These are phyloP conservation scores for Mycena galopus DNA, from an alignment of 768 basidiomycete species.

Conservation along the genomic window DNA sequence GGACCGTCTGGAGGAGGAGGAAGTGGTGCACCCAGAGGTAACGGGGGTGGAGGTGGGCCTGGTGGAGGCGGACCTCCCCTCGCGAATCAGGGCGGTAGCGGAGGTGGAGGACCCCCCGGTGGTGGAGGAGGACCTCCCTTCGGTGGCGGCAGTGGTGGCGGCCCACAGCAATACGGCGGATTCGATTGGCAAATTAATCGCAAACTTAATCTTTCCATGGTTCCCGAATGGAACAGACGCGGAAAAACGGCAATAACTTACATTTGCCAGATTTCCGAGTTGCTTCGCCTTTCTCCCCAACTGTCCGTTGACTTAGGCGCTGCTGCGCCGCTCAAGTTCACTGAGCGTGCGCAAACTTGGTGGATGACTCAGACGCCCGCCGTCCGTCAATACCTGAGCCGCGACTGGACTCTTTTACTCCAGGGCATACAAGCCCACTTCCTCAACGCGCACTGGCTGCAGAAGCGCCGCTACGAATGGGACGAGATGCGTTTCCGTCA, in stretches of 20 bases:
- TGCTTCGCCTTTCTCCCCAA: background rate
- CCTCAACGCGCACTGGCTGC: constrained; percentile 15
- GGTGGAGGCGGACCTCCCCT: too few relatives aligned
- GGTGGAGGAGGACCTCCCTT: too few relatives aligned
- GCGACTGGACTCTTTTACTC: background rate
- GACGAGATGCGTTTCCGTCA: constrained; percentile 20
- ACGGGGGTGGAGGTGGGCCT: too few relatives aligned
- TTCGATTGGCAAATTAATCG: background rate
- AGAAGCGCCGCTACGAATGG: background rate
- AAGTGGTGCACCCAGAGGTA: too few relatives aligned
- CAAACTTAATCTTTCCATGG: background rate
- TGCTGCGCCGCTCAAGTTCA: constrained; percentile 8
- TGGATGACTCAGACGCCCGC: background rate
- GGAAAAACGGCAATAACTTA: background rate
- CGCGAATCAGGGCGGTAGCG: too few relatives aligned
- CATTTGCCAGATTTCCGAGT: background rate
- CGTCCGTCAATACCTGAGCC: background rate
- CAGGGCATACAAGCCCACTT: constrained; percentile 10
- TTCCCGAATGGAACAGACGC: background rate
- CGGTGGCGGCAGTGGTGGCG: too few relatives aligned
- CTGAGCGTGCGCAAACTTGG: background rate
- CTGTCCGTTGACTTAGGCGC: background rate
- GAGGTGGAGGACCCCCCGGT: too few relatives aligned
- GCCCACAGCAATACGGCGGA: too few relatives aligned
- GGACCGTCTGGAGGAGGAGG: too few relatives aligned